phyloP scores from a whole-genome alignment of 2,329 filamentous ascomycete genomes.

The Madurella fahalii region DNA sequence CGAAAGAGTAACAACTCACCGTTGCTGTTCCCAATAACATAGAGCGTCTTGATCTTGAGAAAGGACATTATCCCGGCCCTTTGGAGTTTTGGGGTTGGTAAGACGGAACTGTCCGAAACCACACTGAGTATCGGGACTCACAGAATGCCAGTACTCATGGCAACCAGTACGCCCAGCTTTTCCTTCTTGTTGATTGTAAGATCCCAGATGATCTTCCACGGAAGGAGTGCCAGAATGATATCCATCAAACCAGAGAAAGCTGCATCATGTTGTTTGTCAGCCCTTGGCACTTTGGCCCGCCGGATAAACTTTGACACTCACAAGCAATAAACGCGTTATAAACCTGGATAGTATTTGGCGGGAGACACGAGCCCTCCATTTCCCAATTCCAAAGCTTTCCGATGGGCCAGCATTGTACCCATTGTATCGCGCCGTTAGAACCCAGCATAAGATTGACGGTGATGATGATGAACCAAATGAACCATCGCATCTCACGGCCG shows the following conservation, averaged over 20 bases:
- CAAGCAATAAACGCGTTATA: slow-evolving; percentile 15
- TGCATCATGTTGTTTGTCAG: background rate
- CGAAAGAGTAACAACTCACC: background rate
- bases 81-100: too few relatives aligned
- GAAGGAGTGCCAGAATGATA: slow-evolving; percentile 30
- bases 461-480: slow-evolving; percentile 34
- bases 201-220: slow-evolving; percentile 32
- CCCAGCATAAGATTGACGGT: slow-evolving; percentile 25
- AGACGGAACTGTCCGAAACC: background rate
- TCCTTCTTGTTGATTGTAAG: slow-evolving; percentile 32
- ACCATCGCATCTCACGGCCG: slow-evolving; percentile 20
- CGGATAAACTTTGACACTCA: background rate
- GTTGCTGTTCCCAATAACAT: slow-evolving; percentile 4
- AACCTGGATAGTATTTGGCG: slow-evolving; percentile 4
- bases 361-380: slow-evolving; percentile 14
- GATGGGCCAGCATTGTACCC: slow-evolving; percentile 18
- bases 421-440: slow-evolving; percentile 15
- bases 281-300: too few relatives aligned
- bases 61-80: slow-evolving; percentile 14
- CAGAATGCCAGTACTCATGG: slow-evolving; percentile 35
- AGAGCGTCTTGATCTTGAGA: slow-evolving; percentile 14
- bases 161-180: slow-evolving; percentile 30
- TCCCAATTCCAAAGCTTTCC: slow-evolving; percentile 11
- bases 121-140: slow-evolving; percentile 13
- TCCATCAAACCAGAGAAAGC: slow-evolving; percentile 31